Conservation (phyloP, 2,329 filamentous ascomycete species). For the Epichloe coenophiala region DNA sequence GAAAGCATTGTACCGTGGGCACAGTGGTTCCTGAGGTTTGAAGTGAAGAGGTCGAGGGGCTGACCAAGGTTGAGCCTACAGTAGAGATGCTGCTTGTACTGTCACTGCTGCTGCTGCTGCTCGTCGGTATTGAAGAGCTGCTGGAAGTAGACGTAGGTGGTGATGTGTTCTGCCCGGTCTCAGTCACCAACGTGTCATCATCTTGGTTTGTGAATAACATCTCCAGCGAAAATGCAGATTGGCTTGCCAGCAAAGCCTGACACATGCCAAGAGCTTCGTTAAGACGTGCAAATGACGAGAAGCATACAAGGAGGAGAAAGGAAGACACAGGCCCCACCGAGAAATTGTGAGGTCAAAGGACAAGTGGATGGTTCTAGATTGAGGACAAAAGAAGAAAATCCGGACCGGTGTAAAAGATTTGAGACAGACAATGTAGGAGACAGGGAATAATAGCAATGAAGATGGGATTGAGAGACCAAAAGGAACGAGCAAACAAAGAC, state of each 20-base stretch:
- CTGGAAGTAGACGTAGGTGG: constrained; percentile 10
- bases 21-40: not conserved
- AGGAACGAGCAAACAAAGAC: not conserved
- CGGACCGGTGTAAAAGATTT: too few relatives aligned
- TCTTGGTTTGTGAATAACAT: constrained; percentile 11
- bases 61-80: constrained; percentile 21
- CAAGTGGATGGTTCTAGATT: too few relatives aligned
- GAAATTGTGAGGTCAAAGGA: too few relatives aligned
- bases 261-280: not conserved
- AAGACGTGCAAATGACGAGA: constrained; percentile 3
- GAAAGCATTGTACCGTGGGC: not conserved
- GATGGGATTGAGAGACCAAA: not conserved
- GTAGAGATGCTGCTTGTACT: constrained; percentile 17
- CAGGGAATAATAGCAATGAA: not conserved
- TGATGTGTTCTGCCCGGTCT: constrained; percentile 22
- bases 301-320: not conserved
- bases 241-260: constrained; percentile 7
- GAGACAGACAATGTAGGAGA: not conserved
- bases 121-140: constrained; percentile 12
- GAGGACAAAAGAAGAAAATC: too few relatives aligned
- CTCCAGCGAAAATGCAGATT: constrained; percentile 7
- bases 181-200: constrained; percentile 20
- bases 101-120: constrained; percentile 2
- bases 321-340: not conserved
- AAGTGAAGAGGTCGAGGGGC: not conserved